Base-by-base conservation (phyloP, 768 basidiomycete genomes). In the Saitozyma podzolica region DNA sequence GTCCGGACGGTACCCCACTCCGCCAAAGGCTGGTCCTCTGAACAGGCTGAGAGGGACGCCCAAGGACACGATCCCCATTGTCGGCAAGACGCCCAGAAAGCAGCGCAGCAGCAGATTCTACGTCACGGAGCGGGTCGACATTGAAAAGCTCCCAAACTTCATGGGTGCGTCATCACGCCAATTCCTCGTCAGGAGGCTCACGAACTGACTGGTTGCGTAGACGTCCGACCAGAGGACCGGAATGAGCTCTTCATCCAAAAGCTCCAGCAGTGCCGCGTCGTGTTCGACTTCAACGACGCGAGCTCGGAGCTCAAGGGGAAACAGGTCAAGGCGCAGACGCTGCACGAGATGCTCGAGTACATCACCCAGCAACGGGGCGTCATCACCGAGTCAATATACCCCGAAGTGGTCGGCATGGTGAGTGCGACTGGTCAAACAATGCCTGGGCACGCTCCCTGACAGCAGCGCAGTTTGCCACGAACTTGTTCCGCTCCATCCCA, bases 401-500 rank as follows among this genome's bases (percentile, higher is more conserved):
- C 96, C 59, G 96, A 98, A 84, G 95, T 99, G 64, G 90, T 97
- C 67, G 88, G 88, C 80, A 99, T 98, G 96, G 95, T 92, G 68
- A 67, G 90, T 66, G 52, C 55, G 47, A 54, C 66, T 58, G 40
- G 41, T 50, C 14, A 3, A 52, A 17, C 50, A 42, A 7, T 29
- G 13, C 39, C 9, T 20, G 16, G 55, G 37, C 51, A 37, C 47
- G 6, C n/a, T 20, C 52, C 29, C 41, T 37, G 29, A 54, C 29
- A 42, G 48, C 48, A 60, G 5, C 29, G 13, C 78, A 98, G 95
- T 99, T 98, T 84, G 89, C 91, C 54, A 88, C 89, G 77, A 99
- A 99, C 82, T 89, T 99, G 70, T 99, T 99, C 84, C 91, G 96
- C 67, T 93, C 96, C 76, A 98, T 99, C 86, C 96, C 96, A 81